These are phyloP conservation scores for Cryptococcus floricola DNA, from an alignment of 1,284 basidiomycete genomes.

Conservation along the genomic window DNA sequence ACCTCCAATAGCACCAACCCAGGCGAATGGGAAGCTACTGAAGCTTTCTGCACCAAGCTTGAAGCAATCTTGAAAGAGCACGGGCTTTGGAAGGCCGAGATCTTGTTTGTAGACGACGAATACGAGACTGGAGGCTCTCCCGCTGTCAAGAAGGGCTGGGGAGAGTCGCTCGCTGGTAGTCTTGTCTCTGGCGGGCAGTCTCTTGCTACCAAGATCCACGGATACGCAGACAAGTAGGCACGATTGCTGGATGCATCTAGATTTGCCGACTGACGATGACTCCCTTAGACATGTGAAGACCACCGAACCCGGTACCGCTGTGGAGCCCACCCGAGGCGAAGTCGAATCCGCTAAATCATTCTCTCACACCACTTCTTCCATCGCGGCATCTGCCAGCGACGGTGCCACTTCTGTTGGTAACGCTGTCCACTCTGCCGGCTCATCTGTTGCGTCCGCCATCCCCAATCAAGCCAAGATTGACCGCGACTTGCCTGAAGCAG, in stretches of 20 bases:
- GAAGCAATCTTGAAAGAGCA: slow-evolving; percentile 36
- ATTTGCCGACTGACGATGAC: neutral
- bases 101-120: slow-evolving; percentile 47
- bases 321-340: slow-evolving; percentile 15
- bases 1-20: slow-evolving; percentile 24
- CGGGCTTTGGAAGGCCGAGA: slow-evolving; percentile 39
- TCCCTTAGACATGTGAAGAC: slow-evolving; percentile 20
- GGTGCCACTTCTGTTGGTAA: slow-evolving; percentile 22
- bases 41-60: slow-evolving; percentile 30
- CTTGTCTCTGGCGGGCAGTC: slow-evolving; percentile 28
- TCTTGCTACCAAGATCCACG: slow-evolving; percentile 24
- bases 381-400: slow-evolving; percentile 24
- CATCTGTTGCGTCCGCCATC: slow-evolving; percentile 21
- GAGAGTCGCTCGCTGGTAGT: slow-evolving; percentile 37
- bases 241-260: neutral
- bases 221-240: slow-evolving; percentile 34
- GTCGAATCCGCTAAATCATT: slow-evolving; percentile 9
- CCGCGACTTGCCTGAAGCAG: slow-evolving; percentile 6
- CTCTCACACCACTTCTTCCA: slow-evolving; percentile 13
- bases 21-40: slow-evolving; percentile 42
- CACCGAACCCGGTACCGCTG: slow-evolving; percentile 26
- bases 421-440: slow-evolving; percentile 32
- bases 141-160: slow-evolving; percentile 30
- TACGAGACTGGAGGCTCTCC: slow-evolving; percentile 33
- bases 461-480: slow-evolving; percentile 20